Conservation (phyloP, 2,329 filamentous ascomycete species). For the Colletotrichum limetticola region DNA sequence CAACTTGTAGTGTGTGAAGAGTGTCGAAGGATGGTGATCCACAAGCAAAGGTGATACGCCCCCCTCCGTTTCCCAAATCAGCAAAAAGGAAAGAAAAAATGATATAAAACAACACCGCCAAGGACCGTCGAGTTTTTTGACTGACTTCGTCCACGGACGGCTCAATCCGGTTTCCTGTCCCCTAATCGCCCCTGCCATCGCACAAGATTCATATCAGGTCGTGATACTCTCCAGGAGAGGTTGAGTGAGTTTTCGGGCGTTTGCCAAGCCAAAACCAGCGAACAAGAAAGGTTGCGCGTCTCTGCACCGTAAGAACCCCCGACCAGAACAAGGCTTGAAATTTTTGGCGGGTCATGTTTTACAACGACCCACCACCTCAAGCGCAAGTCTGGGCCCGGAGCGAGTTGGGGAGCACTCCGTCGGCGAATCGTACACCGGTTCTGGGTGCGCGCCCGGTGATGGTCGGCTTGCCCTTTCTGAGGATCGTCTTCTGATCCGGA, state of each 20-base stretch:
- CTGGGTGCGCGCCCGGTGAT: constrained; percentile 49
- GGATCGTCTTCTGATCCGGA: constrained; percentile 54
- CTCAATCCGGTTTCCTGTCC: constrained; percentile 32
- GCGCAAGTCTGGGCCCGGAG: constrained; percentile 48
- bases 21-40: constrained; percentile 34
- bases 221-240: constrained; percentile 36
- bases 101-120: constrained; percentile 27
- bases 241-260: constrained; percentile 35
- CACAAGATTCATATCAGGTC: constrained; percentile 36
- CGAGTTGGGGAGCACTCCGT: constrained; percentile 48
- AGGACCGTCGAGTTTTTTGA: neutral
- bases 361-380: constrained; percentile 41
- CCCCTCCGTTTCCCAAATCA: constrained; percentile 22
- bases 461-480: constrained; percentile 55
- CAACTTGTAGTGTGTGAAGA: constrained; percentile 30
- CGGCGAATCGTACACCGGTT: constrained; percentile 55
- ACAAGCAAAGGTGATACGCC: constrained; percentile 35
- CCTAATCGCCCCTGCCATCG: constrained; percentile 33
- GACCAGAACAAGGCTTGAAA: constrained; percentile 33
- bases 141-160: constrained; percentile 18
- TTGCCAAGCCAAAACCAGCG: constrained; percentile 34
- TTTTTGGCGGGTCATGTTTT: constrained; percentile 30
- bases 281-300: constrained; percentile 29
- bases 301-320: constrained; percentile 18
- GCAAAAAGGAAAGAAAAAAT: constrained; percentile 23